Evolutionary conservation across 257 asterid species (phyloP), one percentile per base, ranked within the genome.

Genomic region (Solanum microdontum): DNA sequence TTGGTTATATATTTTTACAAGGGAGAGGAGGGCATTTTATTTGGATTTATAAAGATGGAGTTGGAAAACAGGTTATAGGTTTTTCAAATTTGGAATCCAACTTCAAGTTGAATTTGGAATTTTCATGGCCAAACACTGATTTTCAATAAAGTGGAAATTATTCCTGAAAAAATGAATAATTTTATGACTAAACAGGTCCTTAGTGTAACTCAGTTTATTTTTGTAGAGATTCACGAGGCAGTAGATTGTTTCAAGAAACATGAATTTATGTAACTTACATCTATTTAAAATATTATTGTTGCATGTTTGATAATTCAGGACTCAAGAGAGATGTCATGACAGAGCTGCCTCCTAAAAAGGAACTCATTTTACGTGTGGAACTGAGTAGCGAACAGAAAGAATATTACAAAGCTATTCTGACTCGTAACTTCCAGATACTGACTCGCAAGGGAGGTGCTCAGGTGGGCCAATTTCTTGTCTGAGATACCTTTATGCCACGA

Each of bases 371-470:
- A 87, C 99, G 98, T 70, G 98, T 97, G 19, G 99, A 97, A 86
- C 91, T 97, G 92, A 97, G 99, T 91, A 94, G 93, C 93, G 92
- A 86, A 92, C 99, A 97, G 91, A 97, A 97, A 89, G 99, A 97
- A 87, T 96, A 97, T 88, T 97, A 97, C 93, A 97, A 96, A 87
- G 99, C 99, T 36, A 96, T 97, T 83, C 89, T 97, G 91, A 96
- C 99, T 26, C 99, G 99, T 79, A 96, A 97, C 88, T 97, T 94
- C 92, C 96, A 97, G 93, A 89, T 93, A 88, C 92, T 97, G 73
- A 93, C 98, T 80, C 99, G 99, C 92, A 96, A 96, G 93, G 98
- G 99, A 82, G 98, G 99, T 88, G 95, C 98, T 19, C 99, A 97
- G 94, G 99, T 97, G 88, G 87, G 94, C 87, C 36, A 74, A 69